Evolutionary conservation across 1,139 yeast genomes (phyloP).

Genomic region (Pichia sorboxylosa): DNA sequence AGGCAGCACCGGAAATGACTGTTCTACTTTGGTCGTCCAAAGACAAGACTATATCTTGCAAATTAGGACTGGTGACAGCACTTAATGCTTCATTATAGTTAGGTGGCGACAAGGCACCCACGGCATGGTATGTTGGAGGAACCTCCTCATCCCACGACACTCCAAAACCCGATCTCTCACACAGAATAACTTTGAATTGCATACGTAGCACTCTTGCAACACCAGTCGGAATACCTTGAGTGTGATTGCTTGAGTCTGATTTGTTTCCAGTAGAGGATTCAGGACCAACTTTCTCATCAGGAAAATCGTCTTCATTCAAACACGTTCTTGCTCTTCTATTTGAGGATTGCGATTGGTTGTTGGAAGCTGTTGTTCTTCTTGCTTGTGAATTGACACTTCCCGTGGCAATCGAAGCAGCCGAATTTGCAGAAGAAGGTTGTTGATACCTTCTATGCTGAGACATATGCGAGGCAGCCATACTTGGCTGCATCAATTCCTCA

Average conservation of each 20-base stretch:
- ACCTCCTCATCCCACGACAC: slow-evolving; percentile 99
- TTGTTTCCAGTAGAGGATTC: slow-evolving; percentile 20
- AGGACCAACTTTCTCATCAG: slow-evolving; percentile 22
- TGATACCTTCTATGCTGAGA: slow-evolving; percentile 4
- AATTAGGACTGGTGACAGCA: slow-evolving; percentile 7
- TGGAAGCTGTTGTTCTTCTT: slow-evolving; percentile 3
- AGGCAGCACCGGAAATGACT: too few species aligned
- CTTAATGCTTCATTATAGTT: slow-evolving; percentile 34
- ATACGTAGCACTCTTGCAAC: slow-evolving; percentile 87
- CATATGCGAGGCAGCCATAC: slow-evolving; percentile 9
- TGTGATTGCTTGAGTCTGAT: slow-evolving; percentile 20
- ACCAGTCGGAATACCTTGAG: slow-evolving; percentile 77
- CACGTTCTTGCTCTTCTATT: neutral
- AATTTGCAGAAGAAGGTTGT: slow-evolving; percentile 4
- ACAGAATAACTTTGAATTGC: slow-evolving; percentile 75
- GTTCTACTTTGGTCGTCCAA: too few species aligned
- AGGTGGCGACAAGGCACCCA: slow-evolving; percentile 77
- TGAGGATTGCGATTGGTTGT: neutral
- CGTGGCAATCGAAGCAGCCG: slow-evolving; percentile 6
- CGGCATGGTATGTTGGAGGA: slow-evolving; percentile 89
- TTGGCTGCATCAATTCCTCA: slow-evolving; percentile 57
- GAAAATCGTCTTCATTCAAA: slow-evolving; percentile 9
- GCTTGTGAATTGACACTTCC: slow-evolving; percentile 7
- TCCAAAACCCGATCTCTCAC: slow-evolving; percentile 91
- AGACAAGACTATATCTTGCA: slow-evolving; percentile 15